Percentiles rank a stretch among this genome's conserved stretches.
phyloP scores from a whole-genome alignment of 345 rosid genomes.

The Heritiera littoralis region DNA sequence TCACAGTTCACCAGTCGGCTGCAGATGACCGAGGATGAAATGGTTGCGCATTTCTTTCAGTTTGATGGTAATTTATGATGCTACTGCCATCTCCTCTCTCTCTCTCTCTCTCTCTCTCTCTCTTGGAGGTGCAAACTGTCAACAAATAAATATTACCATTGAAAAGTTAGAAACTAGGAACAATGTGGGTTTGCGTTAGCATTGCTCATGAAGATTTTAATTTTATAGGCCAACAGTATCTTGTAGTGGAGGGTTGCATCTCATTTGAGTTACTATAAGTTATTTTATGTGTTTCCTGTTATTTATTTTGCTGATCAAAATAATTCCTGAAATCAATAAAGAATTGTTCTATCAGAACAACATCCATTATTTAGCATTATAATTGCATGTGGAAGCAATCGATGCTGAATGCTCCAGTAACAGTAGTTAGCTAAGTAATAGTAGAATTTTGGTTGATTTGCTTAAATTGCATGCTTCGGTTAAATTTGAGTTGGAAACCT shows the following conservation, averaged over 20 bases:
- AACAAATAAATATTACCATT: neutral
- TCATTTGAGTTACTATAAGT: neutral
- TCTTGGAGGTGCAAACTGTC: neutral
- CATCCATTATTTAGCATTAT: neutral
- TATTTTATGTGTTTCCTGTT: neutral
- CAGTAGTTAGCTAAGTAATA: neutral
- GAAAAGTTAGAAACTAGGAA: neutral
- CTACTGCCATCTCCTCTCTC: neutral
- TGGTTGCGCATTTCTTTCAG: constrained; percentile 69
- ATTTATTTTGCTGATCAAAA: neutral
- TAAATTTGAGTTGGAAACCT: neutral
- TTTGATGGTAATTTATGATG: constrained; percentile 63
- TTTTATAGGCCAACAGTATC: neutral
- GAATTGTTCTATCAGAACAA: neutral
- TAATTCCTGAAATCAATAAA: neutral
- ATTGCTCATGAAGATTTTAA: neutral
- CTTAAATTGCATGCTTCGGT: neutral
- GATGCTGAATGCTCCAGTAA: neutral
- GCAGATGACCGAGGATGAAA: constrained; percentile 84
- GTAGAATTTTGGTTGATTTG: constrained; percentile 3
- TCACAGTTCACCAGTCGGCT: constrained; percentile 56
- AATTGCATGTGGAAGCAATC: neutral
- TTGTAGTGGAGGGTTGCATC: neutral
- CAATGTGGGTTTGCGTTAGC: neutral
- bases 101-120: no score